Conservation (phyloP, 2,329 filamentous ascomycete species). For the Malbranchea cinnamomea region DNA sequence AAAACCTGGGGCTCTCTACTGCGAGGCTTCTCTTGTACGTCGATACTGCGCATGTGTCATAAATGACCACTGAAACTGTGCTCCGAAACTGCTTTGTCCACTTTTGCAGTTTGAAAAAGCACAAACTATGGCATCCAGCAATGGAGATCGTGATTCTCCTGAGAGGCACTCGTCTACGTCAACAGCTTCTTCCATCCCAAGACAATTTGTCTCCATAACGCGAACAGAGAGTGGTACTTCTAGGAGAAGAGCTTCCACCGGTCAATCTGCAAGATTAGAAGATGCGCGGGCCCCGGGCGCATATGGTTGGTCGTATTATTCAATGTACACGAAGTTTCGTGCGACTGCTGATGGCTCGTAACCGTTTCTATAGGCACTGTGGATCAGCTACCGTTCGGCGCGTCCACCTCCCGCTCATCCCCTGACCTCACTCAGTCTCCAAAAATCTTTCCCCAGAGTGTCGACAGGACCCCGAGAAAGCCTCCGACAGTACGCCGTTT, state of each 20-base stretch:
- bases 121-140: conserved; percentile 8
- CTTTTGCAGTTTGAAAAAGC: too few relatives aligned
- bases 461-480: conserved; percentile 44
- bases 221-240: conserved; percentile 1
- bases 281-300: conserved; percentile 1
- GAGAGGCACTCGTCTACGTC: conserved; percentile 2
- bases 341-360: too few relatives aligned
- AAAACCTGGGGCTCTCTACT: too few relatives aligned
- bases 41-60: too few relatives aligned
- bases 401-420: not conserved
- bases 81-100: not conserved
- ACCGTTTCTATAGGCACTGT: too few relatives aligned
- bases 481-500: conserved; percentile 57
- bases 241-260: not conserved
- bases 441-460: conserved; percentile 23
- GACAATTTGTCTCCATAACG: conserved; percentile 4
- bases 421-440: conserved; percentile 28
- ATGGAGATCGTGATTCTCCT: conserved; percentile 4
- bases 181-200: conserved; percentile 5
- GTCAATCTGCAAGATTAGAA: not conserved
- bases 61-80: too few relatives aligned
- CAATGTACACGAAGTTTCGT: too few relatives aligned
- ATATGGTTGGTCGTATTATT: conserved; percentile 5
- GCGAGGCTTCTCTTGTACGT: too few relatives aligned
- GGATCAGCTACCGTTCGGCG: too few relatives aligned